Base-by-base conservation (phyloP, 176 grass and related monocot genomes). In the Hyparrhenia diplandra region DNA sequence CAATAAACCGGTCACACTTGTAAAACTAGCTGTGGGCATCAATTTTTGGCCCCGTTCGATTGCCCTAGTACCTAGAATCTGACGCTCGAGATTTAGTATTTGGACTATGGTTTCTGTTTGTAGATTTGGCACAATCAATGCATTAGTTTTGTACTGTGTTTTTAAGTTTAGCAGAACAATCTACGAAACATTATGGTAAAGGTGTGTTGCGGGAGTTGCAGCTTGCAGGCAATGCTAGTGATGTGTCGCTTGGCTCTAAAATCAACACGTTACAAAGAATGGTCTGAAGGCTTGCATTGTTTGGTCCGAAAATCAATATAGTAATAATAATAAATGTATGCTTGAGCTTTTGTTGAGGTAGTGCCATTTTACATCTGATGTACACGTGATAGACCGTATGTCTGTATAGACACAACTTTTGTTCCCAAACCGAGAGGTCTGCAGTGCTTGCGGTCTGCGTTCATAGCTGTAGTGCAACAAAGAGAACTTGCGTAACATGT, bases 1-100 rank as follows among this genome's bases (percentile, higher is more conserved):
- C 49, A 89, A 86, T 86, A 86, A 89, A 68, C 20, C 20, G 62
- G 14, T 86, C 74, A 40, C n/a, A 73, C 30, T 71, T 81, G 77
- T 81, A 76, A 70, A 71, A 75, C 70, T 72, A 76, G 42, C 20
- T 14, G 29, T 29, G 64, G 54, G 64, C 32, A 18, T 42, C 64
- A 16, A 28, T 46, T 64, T 71, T 75, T 43, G 13, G 30, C 2
- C 51, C 17, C 13, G 17, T 60, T 78, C 23, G 1, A 28, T 80
- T 75, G 40, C 47, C 40, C 10, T 45, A 25, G 14, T 18, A 55
- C 41, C 42, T 72, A 71, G 73, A 74, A 64, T 35, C 28, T 65
- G 68, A 64, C 5, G 23, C 66, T 59, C 39, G 32, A 42, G 67
- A 32, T 79, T 10, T 6, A 35, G 55, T 76, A 46, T 46, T 51